A percentile compares a stretch with the other conserved stretches of the same genome.
Conservation (phyloP, 2,329 filamentous ascomycete genomes). For the Apiospora pterosperma region DNA sequence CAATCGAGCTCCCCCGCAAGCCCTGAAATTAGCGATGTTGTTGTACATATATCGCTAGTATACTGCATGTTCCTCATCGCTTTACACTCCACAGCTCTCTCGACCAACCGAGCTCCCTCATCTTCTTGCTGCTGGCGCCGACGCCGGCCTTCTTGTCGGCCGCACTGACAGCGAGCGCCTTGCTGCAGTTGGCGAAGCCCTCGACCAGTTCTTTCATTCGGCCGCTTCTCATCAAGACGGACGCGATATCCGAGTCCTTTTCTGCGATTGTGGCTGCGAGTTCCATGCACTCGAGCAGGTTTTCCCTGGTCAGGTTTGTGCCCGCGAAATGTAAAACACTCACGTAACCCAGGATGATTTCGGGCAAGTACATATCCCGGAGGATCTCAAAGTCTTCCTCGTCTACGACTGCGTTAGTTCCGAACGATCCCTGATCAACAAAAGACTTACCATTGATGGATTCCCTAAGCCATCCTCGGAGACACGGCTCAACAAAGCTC, state of each 20-base stretch:
- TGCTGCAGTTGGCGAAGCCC: constrained; percentile 73
- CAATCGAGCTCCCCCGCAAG: background rate
- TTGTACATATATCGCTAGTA: background rate
- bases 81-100: constrained; percentile 60
- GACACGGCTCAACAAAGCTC: constrained; percentile 56
- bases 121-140: constrained; percentile 53
- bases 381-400: constrained; percentile 61
- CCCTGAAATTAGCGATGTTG: background rate
- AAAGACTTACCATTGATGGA: constrained; percentile 49
- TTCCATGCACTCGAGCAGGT: constrained; percentile 82
- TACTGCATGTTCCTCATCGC: constrained; percentile 23
- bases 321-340: constrained; percentile 77
- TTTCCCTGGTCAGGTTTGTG: constrained; percentile 68
- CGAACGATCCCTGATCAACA: constrained; percentile 9
- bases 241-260: constrained; percentile 62
- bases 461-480: constrained; percentile 60
- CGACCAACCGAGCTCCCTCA: constrained; percentile 60
- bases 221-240: constrained; percentile 59
- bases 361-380: constrained; percentile 77
- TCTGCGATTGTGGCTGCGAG: constrained; percentile 73
- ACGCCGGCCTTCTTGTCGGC: constrained; percentile 48
- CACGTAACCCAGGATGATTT: constrained; percentile 80
- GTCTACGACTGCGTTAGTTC: constrained; percentile 33
- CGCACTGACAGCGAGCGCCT: constrained; percentile 59
- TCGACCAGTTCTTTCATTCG: constrained; percentile 75